Evolutionary conservation across 495 filamentous ascomycete species (phyloP), one percentile per base, ranked within the genome.

Genomic region (Cetradonia linearis): DNA sequence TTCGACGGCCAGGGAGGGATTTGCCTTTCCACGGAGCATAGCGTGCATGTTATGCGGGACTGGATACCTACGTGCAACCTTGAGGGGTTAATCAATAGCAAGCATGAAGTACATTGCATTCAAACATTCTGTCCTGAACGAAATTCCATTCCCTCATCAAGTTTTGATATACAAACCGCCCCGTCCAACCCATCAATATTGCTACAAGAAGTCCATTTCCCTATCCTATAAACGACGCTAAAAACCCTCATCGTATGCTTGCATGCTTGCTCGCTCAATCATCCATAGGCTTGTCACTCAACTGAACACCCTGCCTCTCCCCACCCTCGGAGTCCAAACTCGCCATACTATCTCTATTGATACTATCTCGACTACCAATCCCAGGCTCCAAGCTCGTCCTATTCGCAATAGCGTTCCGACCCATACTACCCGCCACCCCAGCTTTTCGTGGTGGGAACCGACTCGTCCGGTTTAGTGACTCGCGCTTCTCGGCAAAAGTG

Each of bases 201-300:
- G 16, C 16, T 60, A 44, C 48, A 34, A 14, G 36, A 60, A 60
- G 47, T 33, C 18, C 34, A 59, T 5, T 9, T 33, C 44, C 13
- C 46, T 25, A 23, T 9, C n/a, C 42, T 23, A 44, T 34, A 3
- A 48, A n/a, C 7, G 8, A 58, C 56, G n/a, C 40, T 42, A 20
- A 18, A 9, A 11, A 49, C 13, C 13, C 37, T 33, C n/a, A 38
- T 37, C 38, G 44, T 20, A 3, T 25, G 2, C 14, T 18, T 18
- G 38, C 31, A 40, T 27, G 34, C n/a, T 10, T 27, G 30, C 1
- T 57, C 3, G 16, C 31, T 59, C 47, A 91, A 72, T 93, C 86
- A 70, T 91, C 86, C 88, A 92, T 90, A 16, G 89, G 86, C 71
- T 80, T 83, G 69, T 95, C 90, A 60, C 83, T 84, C 71, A 95